Evolutionary conservation across 2,329 filamentous ascomycete species (phyloP), one percentile per base, ranked within the genome.

Genomic region (Pestalotiopsis sp.): DNA sequence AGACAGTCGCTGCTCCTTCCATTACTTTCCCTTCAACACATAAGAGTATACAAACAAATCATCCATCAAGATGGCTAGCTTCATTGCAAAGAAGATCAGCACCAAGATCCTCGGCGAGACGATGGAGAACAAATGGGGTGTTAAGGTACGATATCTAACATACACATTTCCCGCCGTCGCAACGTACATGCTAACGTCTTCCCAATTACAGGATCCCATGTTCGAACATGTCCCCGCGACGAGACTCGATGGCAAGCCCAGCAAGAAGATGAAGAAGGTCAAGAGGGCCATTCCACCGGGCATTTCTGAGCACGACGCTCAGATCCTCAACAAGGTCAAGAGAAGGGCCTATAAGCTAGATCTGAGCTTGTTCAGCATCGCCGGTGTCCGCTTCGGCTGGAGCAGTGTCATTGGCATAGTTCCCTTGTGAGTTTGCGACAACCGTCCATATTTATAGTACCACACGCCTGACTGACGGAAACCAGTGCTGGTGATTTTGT

Each of bases 351-450:
- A 97, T 81, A 87, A 90, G 49, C 88, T 98, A 31, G 96, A 98
- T 80, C 92, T 94, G 84, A 89, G 88, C 67, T 87, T 97, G 5
- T 97, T 95, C 83, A 94, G 88, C 76, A 88, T 93, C 76, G 88
- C 92, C 72, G 94, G 94, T 58, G 87, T 97, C 69, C 89, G 91
- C 68, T 95, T 98, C 77, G 96, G 96, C 67, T 98, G 94, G 94
- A 90, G 93, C 65, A 92, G 91, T 74, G 88, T 97, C 68, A 93
- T 98, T 74, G 96, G 91, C 14, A 78, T 98, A 7, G 80, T 98
- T 67, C 96, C 96, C 74, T 88, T 88, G 88, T 94, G 86, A 86
- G 92, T 87, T 67, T 13, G 72, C 58, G 13, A 14, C 27, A 2
- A 23, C 11, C 6, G 9, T 4, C n/a, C 20, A 14, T 68, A n/a